Base-by-base conservation (phyloP, 345 rosid species). In the Pistacia integerrima region DNA sequence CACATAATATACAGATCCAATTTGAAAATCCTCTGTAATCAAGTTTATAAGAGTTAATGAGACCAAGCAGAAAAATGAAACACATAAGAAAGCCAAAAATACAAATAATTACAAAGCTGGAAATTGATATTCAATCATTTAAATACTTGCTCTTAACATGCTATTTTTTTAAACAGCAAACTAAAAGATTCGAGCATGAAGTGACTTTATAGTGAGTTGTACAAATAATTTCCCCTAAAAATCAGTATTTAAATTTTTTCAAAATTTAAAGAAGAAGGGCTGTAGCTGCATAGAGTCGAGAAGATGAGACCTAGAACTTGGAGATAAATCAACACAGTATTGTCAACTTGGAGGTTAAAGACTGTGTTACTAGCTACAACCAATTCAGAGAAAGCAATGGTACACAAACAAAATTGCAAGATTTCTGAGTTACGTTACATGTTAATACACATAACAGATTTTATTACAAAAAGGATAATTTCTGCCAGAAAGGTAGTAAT, bases 1-100 rank as follows among this genome's bases (percentile, higher is more conserved):
- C 74, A 87, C 91, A 10, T 91, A 72, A 84, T 88, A 93, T 16
- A 65, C 78, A 75, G 80, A 86, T 70, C 91, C 81, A 44, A 68
- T 74, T 56, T 62, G 74, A 52, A 58, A 80, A 30, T 77, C 77
- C 79, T 83, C 98, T 90, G 94, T 44, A 73, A 83, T 54, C 74
- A 71, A 71, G 77, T 66, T 75, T 18, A 65, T 30, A 76, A 64
- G 4, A 60, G 28, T 75, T 7, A 75, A 57, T 5, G 48, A 35
- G 64, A 36, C 70, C 62, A 77, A 9, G 52, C 36, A 64, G 64
- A 48, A 51, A 22, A 76, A 44, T 10, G 38, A 22, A 33, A 55
- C 13, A 30, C 25, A 54, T 67, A 22, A 17, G 17, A 72, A 13
- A 33, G 62, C 12, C 48, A 18, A 62, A 57, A 36, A 17, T 17